A percentile compares a stretch with the other conserved stretches of the same genome.
These are phyloP conservation scores for Chlorencoelia australis DNA, from an alignment of 2,329 filamentous ascomycete species.

Conservation along the genomic window DNA sequence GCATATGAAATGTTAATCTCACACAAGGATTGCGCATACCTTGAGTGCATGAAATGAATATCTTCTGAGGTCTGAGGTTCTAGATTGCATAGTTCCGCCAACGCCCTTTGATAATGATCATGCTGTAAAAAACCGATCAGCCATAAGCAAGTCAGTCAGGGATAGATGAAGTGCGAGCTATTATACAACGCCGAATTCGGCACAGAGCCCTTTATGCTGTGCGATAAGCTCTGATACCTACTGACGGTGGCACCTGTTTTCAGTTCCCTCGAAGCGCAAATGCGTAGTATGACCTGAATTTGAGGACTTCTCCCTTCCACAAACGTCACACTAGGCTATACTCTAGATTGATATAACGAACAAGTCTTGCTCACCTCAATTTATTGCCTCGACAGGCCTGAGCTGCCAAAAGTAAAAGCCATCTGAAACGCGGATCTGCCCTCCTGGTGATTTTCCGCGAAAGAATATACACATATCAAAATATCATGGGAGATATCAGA, in stretches of 20 bases:
- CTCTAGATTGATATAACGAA: background rate
- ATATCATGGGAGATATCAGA: background rate
- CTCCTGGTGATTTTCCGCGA: conserved; percentile 1
- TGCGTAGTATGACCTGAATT: background rate
- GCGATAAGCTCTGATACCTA: background rate
- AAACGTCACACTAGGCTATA: background rate
- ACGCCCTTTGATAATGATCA: too few relatives aligned
- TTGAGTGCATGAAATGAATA: too few relatives aligned
- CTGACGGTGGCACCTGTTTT: background rate
- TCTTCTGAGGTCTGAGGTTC: too few relatives aligned
- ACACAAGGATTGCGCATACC: too few relatives aligned
- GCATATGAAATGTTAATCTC: too few relatives aligned
- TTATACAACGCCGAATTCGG: too few relatives aligned
- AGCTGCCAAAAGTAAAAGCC: background rate
- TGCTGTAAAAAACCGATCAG: too few relatives aligned
- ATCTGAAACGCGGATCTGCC: background rate
- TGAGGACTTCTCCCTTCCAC: background rate
- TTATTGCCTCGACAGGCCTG: background rate
- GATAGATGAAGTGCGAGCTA: too few relatives aligned
- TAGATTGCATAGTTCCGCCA: too few relatives aligned
- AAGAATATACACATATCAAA: background rate
- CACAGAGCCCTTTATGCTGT: background rate
- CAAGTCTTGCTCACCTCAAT: background rate
- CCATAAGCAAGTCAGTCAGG: too few relatives aligned
- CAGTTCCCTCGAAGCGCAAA: background rate